Conservation (phyloP, 495 filamentous ascomycete genomes). For the Aspergillus bertholletiae region DNA sequence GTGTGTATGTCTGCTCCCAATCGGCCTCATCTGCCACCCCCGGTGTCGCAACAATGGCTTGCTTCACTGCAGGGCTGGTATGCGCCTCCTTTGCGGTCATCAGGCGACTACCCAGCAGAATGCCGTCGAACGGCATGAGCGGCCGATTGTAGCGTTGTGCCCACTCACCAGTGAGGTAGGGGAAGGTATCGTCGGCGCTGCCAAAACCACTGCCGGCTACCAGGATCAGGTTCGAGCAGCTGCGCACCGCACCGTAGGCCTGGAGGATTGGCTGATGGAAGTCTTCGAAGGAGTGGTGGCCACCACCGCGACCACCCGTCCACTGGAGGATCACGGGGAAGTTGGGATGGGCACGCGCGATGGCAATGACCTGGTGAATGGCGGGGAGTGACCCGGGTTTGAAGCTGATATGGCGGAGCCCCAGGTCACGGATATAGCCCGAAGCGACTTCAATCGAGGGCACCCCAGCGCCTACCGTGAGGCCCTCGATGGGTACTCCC, state of each 20-base stretch:
- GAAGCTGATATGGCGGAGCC: constrained; percentile 41
- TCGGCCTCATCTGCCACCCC: constrained; percentile 86
- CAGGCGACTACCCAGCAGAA: constrained; percentile 84
- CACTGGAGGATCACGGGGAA: constrained; percentile 92
- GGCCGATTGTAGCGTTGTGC: constrained; percentile 80
- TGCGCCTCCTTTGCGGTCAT: constrained; percentile 95
- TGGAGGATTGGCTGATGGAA: constrained; percentile 92
- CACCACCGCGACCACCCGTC: constrained; percentile 92
- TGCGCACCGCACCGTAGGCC: constrained; percentile 81
- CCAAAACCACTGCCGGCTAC: constrained; percentile 92
- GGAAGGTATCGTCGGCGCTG: constrained; percentile 86
- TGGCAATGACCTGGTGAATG: constrained; percentile 86
- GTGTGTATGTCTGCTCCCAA: constrained; percentile 98
- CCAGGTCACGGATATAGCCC: no score
- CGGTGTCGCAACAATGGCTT: constrained; percentile 87
- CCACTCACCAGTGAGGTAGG: constrained; percentile 90
- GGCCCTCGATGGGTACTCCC: constrained; percentile 31
- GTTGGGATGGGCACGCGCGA: constrained; percentile 82
- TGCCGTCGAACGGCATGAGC: constrained; percentile 91
- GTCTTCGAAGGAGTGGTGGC: constrained; percentile 93
- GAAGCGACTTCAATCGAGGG: no score
- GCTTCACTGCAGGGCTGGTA: constrained; percentile 88
- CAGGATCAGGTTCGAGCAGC: constrained; percentile 79
- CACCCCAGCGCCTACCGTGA: constrained; percentile 21
- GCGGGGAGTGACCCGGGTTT: constrained; percentile 89